Evolutionary conservation across 192 early-diverging fungal species (phyloP).

Genomic region (Coemansia guatemalensis): DNA sequence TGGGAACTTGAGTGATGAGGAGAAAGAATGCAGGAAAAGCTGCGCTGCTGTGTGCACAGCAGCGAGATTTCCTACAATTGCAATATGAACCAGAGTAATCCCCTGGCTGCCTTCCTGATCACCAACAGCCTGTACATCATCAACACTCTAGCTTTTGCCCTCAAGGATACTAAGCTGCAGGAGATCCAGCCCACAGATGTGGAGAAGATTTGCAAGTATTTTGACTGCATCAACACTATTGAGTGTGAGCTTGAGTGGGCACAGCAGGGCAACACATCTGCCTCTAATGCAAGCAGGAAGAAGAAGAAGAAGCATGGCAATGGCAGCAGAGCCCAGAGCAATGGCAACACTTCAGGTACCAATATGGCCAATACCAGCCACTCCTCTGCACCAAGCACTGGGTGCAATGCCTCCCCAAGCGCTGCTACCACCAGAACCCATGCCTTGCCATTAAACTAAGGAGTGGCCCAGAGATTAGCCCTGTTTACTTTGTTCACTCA

Average conservation of each 20-base stretch:
- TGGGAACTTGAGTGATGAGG: too few species aligned
- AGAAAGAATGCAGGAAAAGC: too few species aligned
- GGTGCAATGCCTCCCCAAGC: too few species aligned
- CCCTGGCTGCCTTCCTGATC: not conserved
- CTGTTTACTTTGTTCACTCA: not conserved
- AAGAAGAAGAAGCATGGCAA: not conserved
- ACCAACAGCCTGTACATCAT: not conserved
- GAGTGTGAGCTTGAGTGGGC: too few species aligned
- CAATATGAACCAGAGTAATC: not conserved
- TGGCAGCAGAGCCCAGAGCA: not conserved
- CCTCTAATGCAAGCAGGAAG: not conserved
- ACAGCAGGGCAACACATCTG: too few species aligned
- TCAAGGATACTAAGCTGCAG: not conserved
- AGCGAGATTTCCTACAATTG: too few species aligned
- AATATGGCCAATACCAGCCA: not conserved
- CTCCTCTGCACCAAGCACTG: not conserved
- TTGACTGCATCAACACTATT: not conserved
- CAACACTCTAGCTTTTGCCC: not conserved
- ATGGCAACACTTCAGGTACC: not conserved
- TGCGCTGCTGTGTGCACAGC: too few species aligned
- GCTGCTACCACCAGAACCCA: too few species aligned
- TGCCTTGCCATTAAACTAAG: not conserved
- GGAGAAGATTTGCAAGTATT: not conserved
- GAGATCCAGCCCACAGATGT: not conserved
- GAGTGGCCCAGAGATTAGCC: not conserved